Evolutionary conservation across 208 protist species (phyloP), one percentile per base, ranked within the genome.

Genomic region (Crithidia acanthocephali): DNA sequence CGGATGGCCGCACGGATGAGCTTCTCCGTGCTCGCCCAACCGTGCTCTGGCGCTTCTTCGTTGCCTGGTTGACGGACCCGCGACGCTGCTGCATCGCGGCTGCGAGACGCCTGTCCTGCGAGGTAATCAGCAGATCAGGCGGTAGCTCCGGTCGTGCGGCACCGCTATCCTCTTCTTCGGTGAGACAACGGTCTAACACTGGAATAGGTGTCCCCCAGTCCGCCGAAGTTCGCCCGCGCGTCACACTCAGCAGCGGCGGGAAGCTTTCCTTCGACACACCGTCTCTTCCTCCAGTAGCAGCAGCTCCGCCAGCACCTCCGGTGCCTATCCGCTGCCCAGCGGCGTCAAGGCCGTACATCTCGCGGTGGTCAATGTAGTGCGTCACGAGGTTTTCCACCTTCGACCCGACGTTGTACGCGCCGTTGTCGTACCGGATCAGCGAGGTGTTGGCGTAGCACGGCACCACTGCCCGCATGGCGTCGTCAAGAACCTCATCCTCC

Each of bases 351-450:
- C 77, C 90, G 73, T 95, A 95, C 52, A 68, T 70, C 51, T 92
- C 85, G n/a, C 91, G 79, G 44, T 91, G 79, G 45, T 59, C 75
- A 0, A 92, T 67, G 56, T 93, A 93, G 74, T 95, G 91, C 8
- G 62, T 48, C 5, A 81, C 76, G 28, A 95, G 77, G 7, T 60
- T 79, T 18, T 73, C 79, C 23, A 63, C 70, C 53, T 68, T 72
- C 1, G 84, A 91, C 32, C 91, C 91, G 7, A 92, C 74, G 68
- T 95, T 95, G 79, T 95, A 95, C 25, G 87, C 86, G n/a, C 81
- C 81, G 44, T 79, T 68, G 22, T 87, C 88, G 68, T 94, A 95
- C 13, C 91, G 84, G 23, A 95, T 80, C 27, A 85, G 73, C 10
- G 67, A 79, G 22, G 75, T 67, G 47, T 81, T 74, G 2, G 80